Conservation (phyloP, 306 rosid species). For the Mucuna pruriens region DNA sequence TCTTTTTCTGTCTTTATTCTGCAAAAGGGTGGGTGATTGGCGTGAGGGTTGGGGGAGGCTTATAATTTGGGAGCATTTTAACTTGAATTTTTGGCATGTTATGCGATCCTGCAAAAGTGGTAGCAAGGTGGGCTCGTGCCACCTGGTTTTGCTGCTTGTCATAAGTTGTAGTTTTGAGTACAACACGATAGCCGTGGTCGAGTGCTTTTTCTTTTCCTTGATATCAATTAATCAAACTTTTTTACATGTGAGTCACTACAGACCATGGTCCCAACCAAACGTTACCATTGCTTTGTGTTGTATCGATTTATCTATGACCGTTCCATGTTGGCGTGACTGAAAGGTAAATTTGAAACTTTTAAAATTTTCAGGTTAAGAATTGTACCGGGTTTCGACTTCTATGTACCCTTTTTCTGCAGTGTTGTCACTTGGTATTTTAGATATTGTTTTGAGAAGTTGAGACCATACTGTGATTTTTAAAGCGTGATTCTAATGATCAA, state of each 20-base stretch:
- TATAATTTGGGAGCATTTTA: slow-evolving; percentile 46
- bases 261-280: slow-evolving; percentile 53
- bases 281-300: slow-evolving; percentile 49
- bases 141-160: slow-evolving; percentile 63
- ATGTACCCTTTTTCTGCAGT: slow-evolving; percentile 12
- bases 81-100: slow-evolving; percentile 58
- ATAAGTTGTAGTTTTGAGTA: slow-evolving; percentile 53
- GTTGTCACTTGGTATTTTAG: slow-evolving; percentile 1
- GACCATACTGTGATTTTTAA: neutral
- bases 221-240: slow-evolving; percentile 54
- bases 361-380: neutral
- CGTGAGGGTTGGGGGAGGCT: slow-evolving; percentile 38
- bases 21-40: slow-evolving; percentile 54
- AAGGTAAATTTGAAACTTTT: slow-evolving; percentile 27
- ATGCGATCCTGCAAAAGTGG: slow-evolving; percentile 51
- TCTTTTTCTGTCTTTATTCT: slow-evolving; percentile 49
- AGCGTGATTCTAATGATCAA: neutral
- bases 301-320: slow-evolving; percentile 30
- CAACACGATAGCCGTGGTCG: slow-evolving; percentile 41
- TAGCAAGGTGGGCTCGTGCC: slow-evolving; percentile 55
- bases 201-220: slow-evolving; percentile 48
- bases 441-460: slow-evolving; percentile 2
- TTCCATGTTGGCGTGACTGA: slow-evolving; percentile 35
- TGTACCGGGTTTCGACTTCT: slow-evolving; percentile 8
- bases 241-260: slow-evolving; percentile 56